A percentile compares a stretch with the other conserved stretches of the same genome.
phyloP scores from a whole-genome alignment of 2,329 filamentous ascomycete species.

The Cyphellophora attinorum region DNA sequence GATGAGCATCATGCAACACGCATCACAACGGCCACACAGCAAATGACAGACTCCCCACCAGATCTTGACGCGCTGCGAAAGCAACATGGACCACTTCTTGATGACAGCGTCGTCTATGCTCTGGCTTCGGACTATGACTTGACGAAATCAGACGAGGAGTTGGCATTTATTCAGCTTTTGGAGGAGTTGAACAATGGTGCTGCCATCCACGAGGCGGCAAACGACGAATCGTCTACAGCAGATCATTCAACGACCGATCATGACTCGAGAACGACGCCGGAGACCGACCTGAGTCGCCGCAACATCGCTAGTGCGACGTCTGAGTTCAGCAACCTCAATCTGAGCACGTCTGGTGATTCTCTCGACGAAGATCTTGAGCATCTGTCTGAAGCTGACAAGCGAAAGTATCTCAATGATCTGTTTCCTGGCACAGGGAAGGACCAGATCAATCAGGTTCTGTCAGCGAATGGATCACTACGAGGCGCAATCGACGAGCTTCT shows the following conservation, averaged over 20 bases:
- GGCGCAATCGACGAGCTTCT: constrained; percentile 70
- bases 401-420: constrained; percentile 54
- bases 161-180: constrained; percentile 53
- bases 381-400: constrained; percentile 46
- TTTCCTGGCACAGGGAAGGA: constrained; percentile 60
- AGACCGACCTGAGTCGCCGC: neutral
- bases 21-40: neutral
- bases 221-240: neutral
- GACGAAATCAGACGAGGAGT: neutral
- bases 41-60: neutral
- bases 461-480: constrained; percentile 59
- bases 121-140: constrained; percentile 60
- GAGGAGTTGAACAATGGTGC: constrained; percentile 58
- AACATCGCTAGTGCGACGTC: neutral
- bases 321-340: constrained; percentile 13
- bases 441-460: constrained; percentile 57
- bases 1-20: neutral
- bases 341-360: constrained; percentile 16
- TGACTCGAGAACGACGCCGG: no score
- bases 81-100: constrained; percentile 64
- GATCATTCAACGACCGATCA: neutral
- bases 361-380: constrained; percentile 8
- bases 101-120: constrained; percentile 66
- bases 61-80: constrained; percentile 29
- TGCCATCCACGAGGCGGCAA: constrained; percentile 46